These are phyloP conservation scores for Quercus mongolica DNA, from an alignment of 306 rosid genomes.

Conservation along the genomic window DNA sequence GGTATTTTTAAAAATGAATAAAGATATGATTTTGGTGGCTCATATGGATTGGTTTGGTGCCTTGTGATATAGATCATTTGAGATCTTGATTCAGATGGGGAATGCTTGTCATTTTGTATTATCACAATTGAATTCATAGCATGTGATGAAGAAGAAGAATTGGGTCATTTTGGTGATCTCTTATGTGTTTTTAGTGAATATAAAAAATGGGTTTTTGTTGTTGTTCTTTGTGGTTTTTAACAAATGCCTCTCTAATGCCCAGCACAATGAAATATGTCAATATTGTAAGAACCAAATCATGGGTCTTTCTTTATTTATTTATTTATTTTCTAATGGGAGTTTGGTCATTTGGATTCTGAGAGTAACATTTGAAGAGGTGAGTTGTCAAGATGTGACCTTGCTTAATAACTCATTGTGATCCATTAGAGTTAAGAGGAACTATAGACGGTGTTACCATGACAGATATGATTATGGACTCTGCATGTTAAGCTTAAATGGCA, in stretches of 20 bases:
- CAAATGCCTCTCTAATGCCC: not conserved
- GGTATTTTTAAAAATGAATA: not conserved
- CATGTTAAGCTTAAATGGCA: not conserved
- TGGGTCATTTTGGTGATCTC: not conserved
- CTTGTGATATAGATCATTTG: not conserved
- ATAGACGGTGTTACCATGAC: not conserved
- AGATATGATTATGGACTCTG: not conserved
- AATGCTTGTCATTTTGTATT: not conserved
- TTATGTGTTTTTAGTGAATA: not conserved
- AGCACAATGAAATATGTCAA: not conserved
- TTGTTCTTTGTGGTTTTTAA: not conserved
- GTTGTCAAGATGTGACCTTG: not conserved
- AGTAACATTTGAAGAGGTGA: conserved; percentile 3
- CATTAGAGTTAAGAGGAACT: conserved; percentile 6
- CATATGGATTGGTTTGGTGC: not conserved
- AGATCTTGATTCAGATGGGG: not conserved
- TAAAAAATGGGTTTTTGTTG: not conserved
- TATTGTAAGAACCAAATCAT: not conserved
- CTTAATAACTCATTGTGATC: conserved; percentile 12
- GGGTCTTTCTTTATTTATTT: not conserved
- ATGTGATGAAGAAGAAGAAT: not conserved
- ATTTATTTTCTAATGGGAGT: not conserved
- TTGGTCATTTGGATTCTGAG: not conserved
- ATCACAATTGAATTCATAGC: not conserved
- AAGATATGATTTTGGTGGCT: conserved; percentile 1